Conservation (phyloP, 768 basidiomycete species). For the Daedaleopsis nitida region DNA sequence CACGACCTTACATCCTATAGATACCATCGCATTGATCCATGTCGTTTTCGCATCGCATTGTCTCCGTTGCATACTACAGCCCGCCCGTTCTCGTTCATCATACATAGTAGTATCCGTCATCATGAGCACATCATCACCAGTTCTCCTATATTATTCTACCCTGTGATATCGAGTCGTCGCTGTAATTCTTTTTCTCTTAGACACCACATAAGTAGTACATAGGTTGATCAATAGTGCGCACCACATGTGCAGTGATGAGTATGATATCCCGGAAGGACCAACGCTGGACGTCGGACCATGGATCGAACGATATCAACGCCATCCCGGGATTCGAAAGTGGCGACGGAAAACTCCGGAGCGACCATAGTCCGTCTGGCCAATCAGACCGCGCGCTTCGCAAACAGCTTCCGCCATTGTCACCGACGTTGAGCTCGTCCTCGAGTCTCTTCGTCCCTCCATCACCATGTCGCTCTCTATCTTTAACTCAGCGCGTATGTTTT, state of each 20-base stretch:
- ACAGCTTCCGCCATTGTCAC: conserved; percentile 24
- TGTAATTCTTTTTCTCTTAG: too few species aligned
- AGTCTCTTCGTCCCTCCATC: conserved; percentile 11
- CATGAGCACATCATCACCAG: background rate
- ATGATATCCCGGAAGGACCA: too few species aligned
- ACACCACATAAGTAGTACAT: too few species aligned
- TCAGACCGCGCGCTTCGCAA: conserved; percentile 21
- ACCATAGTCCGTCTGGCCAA: conserved; percentile 16
- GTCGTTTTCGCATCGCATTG: background rate
- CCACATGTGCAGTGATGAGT: too few species aligned
- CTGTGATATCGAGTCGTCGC: background rate
- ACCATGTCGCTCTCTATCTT: conserved; percentile 52
- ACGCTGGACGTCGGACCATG: too few species aligned
- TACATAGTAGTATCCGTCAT: background rate
- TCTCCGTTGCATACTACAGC: background rate
- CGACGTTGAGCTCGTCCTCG: conserved; percentile 20
- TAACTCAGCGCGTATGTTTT: conserved; percentile 35
- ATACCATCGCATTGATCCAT: background rate
- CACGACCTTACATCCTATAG: background rate
- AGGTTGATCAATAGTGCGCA: too few species aligned
- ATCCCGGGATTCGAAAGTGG: background rate
- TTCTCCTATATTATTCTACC: background rate
- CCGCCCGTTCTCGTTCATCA: background rate
- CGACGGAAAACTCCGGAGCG: background rate
- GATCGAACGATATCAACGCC: too few species aligned